Percentiles rank a stretch among this genome's conserved stretches.
Evolutionary conservation across 805 yeast species (phyloP).

Genomic region (Metschnikowia anglica): DNA sequence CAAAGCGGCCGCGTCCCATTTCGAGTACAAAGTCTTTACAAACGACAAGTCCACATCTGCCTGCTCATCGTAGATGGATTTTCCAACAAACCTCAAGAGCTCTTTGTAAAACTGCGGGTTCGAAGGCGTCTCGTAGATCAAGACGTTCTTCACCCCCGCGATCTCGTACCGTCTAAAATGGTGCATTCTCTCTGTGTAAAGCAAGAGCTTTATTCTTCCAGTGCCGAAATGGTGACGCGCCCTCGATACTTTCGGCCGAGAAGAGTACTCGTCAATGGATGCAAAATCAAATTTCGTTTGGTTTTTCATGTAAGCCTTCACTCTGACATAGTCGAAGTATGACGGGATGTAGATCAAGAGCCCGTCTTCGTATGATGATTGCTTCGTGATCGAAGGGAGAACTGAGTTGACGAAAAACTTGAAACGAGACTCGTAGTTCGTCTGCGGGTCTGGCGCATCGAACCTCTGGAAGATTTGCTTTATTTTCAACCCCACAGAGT

Average conservation of each 20-base stretch:
- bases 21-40: constrained; percentile 64
- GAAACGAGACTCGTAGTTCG: constrained; percentile 60
- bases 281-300: constrained; percentile 66
- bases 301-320: constrained; percentile 65
- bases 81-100: constrained; percentile 65
- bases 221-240: constrained; percentile 68
- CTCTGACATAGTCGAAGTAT: constrained; percentile 79
- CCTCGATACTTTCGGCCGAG: constrained; percentile 66
- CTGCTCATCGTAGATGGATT: constrained; percentile 55
- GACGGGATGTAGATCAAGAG: constrained; percentile 78
- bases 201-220: constrained; percentile 60
- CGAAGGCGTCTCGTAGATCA: constrained; percentile 81
- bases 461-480: constrained; percentile 73
- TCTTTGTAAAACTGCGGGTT: constrained; percentile 85
- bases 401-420: constrained; percentile 72
- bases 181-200: constrained; percentile 94
- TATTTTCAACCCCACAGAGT: constrained; percentile 62
- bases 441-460: constrained; percentile 60
- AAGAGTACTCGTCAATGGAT: constrained; percentile 79
- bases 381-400: constrained; percentile 67
- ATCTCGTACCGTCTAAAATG: constrained; percentile 85
- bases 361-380: constrained; percentile 68
- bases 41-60: constrained; percentile 45
- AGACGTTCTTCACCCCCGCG: constrained; percentile 76
- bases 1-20: constrained; percentile 74